These are phyloP conservation scores for Persicaria tinctoria DNA, from an alignment of 148 eudicot species.

Conservation along the genomic window DNA sequence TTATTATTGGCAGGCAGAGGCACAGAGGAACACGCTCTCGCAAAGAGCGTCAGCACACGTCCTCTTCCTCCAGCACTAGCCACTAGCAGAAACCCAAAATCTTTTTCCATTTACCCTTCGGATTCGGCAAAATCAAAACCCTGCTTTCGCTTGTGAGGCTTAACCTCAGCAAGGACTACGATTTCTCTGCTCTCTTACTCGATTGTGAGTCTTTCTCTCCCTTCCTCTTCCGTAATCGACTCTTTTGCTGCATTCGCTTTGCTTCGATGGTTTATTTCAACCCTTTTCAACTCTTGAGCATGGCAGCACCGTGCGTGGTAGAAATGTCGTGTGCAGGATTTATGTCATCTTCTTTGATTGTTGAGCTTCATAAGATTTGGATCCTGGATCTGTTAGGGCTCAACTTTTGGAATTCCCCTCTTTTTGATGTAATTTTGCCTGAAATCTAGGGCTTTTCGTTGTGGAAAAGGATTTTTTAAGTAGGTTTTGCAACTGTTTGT, in stretches of 20 bases:
- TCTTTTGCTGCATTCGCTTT: neutral
- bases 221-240: neutral
- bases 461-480: neutral
- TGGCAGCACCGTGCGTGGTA: neutral
- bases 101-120: no score
- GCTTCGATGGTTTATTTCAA: neutral
- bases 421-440: neutral
- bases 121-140: no score
- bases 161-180: neutral
- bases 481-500: neutral
- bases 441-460: neutral
- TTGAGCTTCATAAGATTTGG: neutral
- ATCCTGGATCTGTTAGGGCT: neutral
- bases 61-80: no score
- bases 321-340: neutral
- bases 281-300: neutral
- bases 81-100: no score
- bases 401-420: neutral
- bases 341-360: neutral
- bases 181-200: neutral
- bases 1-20: no score
- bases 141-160: neutral
- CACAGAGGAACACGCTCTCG: no score
- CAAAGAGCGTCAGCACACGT: no score
- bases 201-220: conserved; percentile 1